Evolutionary conservation across 2,329 filamentous ascomycete species (phyloP), one percentile per base, ranked within the genome.

Genomic region (Ascochyta fabae): DNA sequence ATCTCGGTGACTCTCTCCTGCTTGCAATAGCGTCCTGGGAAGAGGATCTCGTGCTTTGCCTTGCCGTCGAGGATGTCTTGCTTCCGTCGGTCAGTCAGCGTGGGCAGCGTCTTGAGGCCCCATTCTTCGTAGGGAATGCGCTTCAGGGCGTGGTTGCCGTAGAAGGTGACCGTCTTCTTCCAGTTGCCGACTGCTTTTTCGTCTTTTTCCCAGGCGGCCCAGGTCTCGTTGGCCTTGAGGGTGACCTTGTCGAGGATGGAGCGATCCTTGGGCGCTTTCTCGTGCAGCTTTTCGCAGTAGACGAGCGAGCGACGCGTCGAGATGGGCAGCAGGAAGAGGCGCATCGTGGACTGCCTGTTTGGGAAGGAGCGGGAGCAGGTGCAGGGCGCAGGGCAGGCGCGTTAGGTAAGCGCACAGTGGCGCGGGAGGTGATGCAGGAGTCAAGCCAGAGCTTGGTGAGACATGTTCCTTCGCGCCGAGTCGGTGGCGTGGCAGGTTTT

Each of bases 91-190:
- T 86, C 80, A 38, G 87, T 91, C 65, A 96, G 81, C 22, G 93
- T 88, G 40, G 95, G 95, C 48, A 99, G 88, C 33, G 92, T 96
- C 79, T 98, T 98, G 64, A 99, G 83, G 0, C 91, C 92, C 95
- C 95, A 99, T 88, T 99, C 95, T 78, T 98, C 91, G 74, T 91
- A 97, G 3, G 95, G 91, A 68, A 99, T 96, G 60, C 91, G 86
- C 67, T 91, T 88, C 58, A 99, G 85, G 15, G 91, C 86, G 44
- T 86, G 81, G 78, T 99, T 97, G 52, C 95, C 95, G 75, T 94
- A 96, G 56, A 84, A 83, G 48, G 95, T 94, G 19, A 97, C 83
- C 66, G 86, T 86, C 72, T 89, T 92, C 81, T 97, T 92, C 95
- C 95, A 98, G 49, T 91, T 90, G 39, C 66, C 62, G 5, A 67